Evolutionary conservation across 495 filamentous ascomycete species (phyloP), one percentile per base, ranked within the genome.

Genomic region (Physcia stellaris): DNA sequence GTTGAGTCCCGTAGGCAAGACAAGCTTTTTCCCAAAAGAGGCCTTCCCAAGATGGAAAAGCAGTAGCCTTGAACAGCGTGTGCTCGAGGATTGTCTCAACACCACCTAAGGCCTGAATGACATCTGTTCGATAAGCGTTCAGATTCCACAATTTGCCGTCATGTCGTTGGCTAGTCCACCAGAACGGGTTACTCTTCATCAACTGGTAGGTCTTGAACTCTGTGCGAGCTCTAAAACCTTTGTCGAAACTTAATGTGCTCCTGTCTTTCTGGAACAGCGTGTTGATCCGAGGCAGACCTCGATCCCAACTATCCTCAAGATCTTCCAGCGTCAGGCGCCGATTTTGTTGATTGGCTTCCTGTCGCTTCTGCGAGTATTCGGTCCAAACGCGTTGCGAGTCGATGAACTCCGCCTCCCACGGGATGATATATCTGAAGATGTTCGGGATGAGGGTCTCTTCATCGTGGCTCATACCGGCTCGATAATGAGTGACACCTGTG

Each of bases 21-120:
- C 61, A 73, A 32, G 85, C 86, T 42, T 81, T 81, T 53, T 96
- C 92, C 92, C 92, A 99, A 59, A 99, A 99, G 16, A 99, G 69
- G 53, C 92, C 92, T 58, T 99, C 92, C 90, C 92, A 99, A 2
- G 84, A 93, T 17, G 90, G 87, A 60, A 99, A 99, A 34, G 88
- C 92, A 1, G 92, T 99, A 5, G 92, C 92, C 56, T 95, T 95
- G 77, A 99, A 99, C 6, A 99, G 60, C 0, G 90, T 96, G 53
- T 99, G 90, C 56, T 99, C 92, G 7, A 99, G 70, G 53, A 99
- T 99, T 2, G 92, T 96, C 55, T 99, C 92, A n/a, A 99, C 92
- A 78, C 92, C 92, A 53, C 92, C 92, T 40, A 99, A 70, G 0
- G 90, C 87, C 56, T 99, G 92, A 43, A 99, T 99, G 23, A 99